Conservation (phyloP, 176 grass and related monocot genomes). For the Tillandsia fasciculata region DNA sequence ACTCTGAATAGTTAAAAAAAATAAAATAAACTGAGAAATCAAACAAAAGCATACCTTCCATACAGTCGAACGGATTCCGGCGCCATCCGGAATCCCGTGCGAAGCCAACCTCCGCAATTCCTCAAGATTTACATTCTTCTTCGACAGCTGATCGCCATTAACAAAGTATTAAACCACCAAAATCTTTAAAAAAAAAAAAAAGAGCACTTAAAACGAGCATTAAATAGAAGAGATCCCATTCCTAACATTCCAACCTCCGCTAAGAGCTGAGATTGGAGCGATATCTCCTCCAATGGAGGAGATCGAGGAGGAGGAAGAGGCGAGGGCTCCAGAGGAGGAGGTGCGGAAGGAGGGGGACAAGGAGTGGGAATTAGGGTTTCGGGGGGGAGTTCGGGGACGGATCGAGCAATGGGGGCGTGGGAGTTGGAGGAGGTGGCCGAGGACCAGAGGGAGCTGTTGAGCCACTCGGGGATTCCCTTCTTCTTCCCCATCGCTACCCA, state of each 20-base stretch:
- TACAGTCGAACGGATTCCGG: constrained; percentile 57
- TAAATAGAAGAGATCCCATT: neutral
- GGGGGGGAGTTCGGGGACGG: neutral
- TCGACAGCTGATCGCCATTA: constrained; percentile 48
- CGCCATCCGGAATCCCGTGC: constrained; percentile 65
- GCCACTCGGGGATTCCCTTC: neutral
- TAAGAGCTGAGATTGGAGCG: constrained; percentile 72
- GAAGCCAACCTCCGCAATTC: constrained; percentile 59
- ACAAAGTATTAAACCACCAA: constrained; percentile 3
- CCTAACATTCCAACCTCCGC: constrained; percentile 23
- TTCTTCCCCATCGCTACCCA: neutral
- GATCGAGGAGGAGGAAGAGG: constrained; percentile 4
- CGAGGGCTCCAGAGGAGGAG: constrained; percentile 4
- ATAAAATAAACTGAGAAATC: neutral
- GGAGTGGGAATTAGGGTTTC: constrained; percentile 5
- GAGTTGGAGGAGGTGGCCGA: neutral
- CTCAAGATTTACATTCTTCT: constrained; percentile 67
- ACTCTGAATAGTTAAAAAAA: constrained; percentile 4
- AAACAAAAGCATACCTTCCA: constrained; percentile 55
- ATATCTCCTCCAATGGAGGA: constrained; percentile 39
- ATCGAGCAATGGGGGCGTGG: neutral
- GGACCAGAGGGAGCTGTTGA: constrained; percentile 9
- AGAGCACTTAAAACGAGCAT: neutral
- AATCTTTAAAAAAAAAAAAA: neutral
- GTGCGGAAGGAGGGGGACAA: neutral